Evolutionary conservation across 352 stramenopile species (phyloP), one percentile per base, ranked within the genome.

Genomic region (Blastocystis sp.): DNA sequence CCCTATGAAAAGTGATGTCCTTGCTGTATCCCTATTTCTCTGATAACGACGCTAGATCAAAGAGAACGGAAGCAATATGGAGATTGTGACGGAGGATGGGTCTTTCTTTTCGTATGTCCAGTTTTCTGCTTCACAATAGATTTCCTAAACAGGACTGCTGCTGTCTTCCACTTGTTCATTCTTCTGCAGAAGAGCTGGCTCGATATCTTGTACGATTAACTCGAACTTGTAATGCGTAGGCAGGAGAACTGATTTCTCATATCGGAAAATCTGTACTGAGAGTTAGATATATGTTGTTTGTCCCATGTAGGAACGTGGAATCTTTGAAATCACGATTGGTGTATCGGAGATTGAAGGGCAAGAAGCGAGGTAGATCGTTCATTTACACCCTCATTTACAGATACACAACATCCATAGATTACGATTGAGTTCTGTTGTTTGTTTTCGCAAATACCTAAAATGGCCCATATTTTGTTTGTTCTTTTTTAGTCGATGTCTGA

Each of bases 1-100:
- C 15, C 73, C 73, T n/a, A 84, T 84, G 73, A 53, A 68, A 53
- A 84, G 73, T 45, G 73, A 84, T 64, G 73, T 84, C 4, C 53
- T 84, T 4, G 37, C 23, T 15, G 73, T 84, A 18, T 6, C 1
- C 18, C 20, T 45, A 18, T 5, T 8, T 41, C n/a, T 18, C 29
- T 2, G 7, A 0, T 20, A 2, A 20, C 23, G 23, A 73, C 4
- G 20, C n/a, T 66, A 84, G 73, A 84, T 84, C 20, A 68, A 34
- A 29, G 73, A 84, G 26, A 66, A 69, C n/a, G 73, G 73, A 84
- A 18, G 1, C 20, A 84, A 84, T 29, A 69, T 64, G 73, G 73
- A 84, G 2, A 43, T 84, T n/a, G 26, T 50, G 11, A 84, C 73
- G 3, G 73, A 84, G 11, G 73, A 84, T 15, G 34, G 34, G 0